Evolutionary conservation across 768 basidiomycete species (phyloP), one percentile per base, ranked within the genome.

Genomic region (Russula sp.): DNA sequence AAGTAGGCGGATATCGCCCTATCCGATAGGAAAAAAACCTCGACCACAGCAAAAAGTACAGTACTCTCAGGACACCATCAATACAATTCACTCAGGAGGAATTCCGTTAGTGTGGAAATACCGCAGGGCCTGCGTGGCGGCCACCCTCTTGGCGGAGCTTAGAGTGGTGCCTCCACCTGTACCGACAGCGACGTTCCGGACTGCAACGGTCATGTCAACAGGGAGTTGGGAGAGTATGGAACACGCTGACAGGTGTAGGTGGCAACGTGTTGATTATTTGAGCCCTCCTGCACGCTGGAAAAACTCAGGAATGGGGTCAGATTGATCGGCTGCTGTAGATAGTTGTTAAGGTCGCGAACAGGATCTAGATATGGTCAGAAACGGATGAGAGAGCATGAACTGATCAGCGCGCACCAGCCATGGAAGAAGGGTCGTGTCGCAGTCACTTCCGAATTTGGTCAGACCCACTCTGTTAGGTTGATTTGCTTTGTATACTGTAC

Each of bases 391-490:
- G 18, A n/a, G 6, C 7, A 6, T 22, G 45, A 27, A 44, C 10
- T 2, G 39, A 9, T n/a, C 2, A 16, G 27, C 27, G 27, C 27
- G 27, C 27, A 27, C 27, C 27, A 27, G 27, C 27, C 27, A 27
- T 27, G 2, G 27, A 27, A 27, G 27, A 27, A 27, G 1, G 27
- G 27, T 27, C 27, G 22, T 1, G 22, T 1, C 22, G 22, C 22
- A 27, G 22, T 27, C 22, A 27, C 55, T 55, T 11, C 63, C 58
- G 52, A 54, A 59, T 64, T 55, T 52, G 58, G 63, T 22, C 20
- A 37, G 4, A 13, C 52, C 37, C n/a, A 3, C 31, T 20, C n/a
- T 27, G 27, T 27, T 27, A 27, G 2, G 27, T 27, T 27, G 27
- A 27, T 27, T 27, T 27, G 2, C 27, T 27, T 27, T 27, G 27